Evolutionary conservation across 345 rosid species (phyloP).

Genomic region (Euphorbia tirucalli): DNA sequence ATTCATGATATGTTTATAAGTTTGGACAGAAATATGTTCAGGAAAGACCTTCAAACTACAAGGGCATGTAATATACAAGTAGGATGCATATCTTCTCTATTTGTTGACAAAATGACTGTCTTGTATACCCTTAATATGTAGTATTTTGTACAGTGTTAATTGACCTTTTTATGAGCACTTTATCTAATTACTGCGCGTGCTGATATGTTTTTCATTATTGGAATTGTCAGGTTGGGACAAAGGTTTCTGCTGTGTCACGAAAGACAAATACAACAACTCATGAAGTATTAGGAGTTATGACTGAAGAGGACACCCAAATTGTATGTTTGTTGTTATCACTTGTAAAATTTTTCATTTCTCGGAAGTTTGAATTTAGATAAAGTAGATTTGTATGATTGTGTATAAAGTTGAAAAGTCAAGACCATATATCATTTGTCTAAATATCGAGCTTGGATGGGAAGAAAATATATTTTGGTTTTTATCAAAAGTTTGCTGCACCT

Average conservation of each 20-base stretch:
- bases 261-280: conserved; percentile 94
- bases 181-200: conserved; percentile 5
- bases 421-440: not conserved
- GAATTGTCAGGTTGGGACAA: conserved; percentile 66
- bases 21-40: too few species aligned
- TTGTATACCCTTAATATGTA: not conserved
- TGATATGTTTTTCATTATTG: not conserved
- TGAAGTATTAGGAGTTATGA: conserved; percentile 91
- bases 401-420: not conserved
- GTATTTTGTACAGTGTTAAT: not conserved
- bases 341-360: not conserved
- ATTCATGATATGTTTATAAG: not conserved
- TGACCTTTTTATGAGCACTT: not conserved
- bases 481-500: not conserved
- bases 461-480: not conserved
- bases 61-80: not conserved
- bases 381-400: not conserved
- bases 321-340: conserved; percentile 42
- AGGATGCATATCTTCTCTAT: not conserved
- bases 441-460: not conserved
- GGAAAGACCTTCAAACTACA: not conserved
- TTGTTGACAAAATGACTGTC: not conserved
- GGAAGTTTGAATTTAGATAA: not conserved
- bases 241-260: conserved; percentile 93
- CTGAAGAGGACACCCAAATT: conserved; percentile 72